Conservation (phyloP, 371 early-diverging fungal genomes). For the Rhizomucor miehei region DNA sequence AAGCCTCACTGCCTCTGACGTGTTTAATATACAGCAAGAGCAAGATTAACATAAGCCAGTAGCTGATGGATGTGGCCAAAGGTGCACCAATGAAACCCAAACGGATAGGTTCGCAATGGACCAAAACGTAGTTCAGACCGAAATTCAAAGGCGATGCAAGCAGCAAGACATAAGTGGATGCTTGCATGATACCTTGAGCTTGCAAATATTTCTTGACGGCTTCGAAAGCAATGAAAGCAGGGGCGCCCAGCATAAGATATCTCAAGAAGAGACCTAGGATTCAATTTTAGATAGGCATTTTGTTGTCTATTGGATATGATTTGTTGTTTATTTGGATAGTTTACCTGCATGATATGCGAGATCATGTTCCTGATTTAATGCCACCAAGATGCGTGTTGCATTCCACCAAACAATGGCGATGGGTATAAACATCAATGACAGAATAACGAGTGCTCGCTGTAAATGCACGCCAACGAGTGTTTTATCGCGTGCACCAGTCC, state of each 20-base stretch:
- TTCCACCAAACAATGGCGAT: conserved; percentile 78
- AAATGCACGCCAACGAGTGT: conserved; percentile 76
- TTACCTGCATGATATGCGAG: conserved; percentile 39
- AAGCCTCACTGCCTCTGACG: conserved; percentile 67
- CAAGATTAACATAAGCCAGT: conserved; percentile 65
- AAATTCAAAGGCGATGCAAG: conserved; percentile 76
- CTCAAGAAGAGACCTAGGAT: conserved; percentile 64
- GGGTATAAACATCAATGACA: conserved; percentile 63
- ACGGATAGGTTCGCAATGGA: conserved; percentile 60
- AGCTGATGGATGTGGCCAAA: conserved; percentile 71
- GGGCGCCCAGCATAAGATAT: conserved; percentile 66
- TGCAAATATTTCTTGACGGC: conserved; percentile 80
- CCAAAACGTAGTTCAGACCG: conserved; percentile 68
- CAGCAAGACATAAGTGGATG: conserved; percentile 68
- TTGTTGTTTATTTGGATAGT: not conserved
- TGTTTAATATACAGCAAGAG: conserved; percentile 62
- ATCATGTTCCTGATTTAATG: conserved; percentile 44
- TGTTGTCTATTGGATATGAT: too few relatives aligned
- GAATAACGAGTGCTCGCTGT: conserved; percentile 79
- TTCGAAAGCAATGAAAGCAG: conserved; percentile 76
- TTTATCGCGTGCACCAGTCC: conserved; percentile 70
- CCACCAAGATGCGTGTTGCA: conserved; percentile 50
- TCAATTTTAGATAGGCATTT: too few relatives aligned
- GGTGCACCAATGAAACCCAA: conserved; percentile 88
- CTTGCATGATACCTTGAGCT: conserved; percentile 85